Base-by-base conservation (phyloP, 2,329 filamentous ascomycete genomes). In the Aspergillus ibericus region DNA sequence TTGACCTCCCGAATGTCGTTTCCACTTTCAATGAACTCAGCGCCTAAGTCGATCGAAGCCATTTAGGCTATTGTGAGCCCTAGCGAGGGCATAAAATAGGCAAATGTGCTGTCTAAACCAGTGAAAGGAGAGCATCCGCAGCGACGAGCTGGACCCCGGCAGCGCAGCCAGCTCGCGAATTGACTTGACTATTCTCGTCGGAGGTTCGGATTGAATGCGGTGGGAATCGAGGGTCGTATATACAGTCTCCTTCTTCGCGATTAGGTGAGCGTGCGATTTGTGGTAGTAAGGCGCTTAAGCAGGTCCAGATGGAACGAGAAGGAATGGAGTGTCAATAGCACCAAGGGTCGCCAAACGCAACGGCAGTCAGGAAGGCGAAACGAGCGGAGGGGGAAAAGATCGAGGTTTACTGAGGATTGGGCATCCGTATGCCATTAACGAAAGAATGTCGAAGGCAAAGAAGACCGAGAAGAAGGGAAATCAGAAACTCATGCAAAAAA, bases 21-120 rank as follows among this genome's bases (percentile, higher is more conserved):
- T 48, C 64, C 64, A 55, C 68, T 66, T 35, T 72, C 71, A 40
- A 65, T 62, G 47, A 60, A 66, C 52, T 70, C 70, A 36, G 61
- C 66, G 54, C 68, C 68, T 52, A 77, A 75, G 50, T 71, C 71
- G 63, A 74, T 67, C 59, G 73, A 70, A 70, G 75, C 72, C 76
- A 78, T 78, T 58, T 70, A 69, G 65, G 68, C 66, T 63, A 65
- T 40, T 62, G 46, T 44, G 66, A 59, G 60, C 64, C 70, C 68
- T 66, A 46, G 29, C 40, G 36, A 56, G 67, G 68, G 67, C 68
- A 69, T 72, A 63, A 62, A 73, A 68, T 40, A 53, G 53, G 59
- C 49, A 48, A 32, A 59, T 55, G 59, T 58, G 52, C 38, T 57
- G 54, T 56, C 52, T 38, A 47, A 54, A 58, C 57, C 53, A 53